Base-by-base conservation (phyloP, 305 asterid genomes). In the Solanum hybrid region DNA sequence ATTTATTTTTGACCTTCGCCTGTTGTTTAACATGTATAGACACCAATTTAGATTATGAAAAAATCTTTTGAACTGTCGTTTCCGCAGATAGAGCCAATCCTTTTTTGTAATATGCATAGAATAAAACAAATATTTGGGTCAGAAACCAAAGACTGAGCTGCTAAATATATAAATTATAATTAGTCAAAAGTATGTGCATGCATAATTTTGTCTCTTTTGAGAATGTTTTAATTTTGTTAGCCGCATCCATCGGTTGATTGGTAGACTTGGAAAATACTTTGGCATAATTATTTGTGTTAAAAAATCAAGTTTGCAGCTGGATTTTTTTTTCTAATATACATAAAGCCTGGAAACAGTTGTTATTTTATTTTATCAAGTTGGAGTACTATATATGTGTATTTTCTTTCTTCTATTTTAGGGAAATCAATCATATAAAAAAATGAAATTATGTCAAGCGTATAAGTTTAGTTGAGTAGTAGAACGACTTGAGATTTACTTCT, bases 241-340 rank as follows among this genome's bases (percentile, higher is more conserved):
- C 82, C 89, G 89, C 89, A 86, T 73, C 64, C 20, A 37, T 37
- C 88, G 80, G 88, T 9, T 69, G 88, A 86, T 86, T 86, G 88
- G 88, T 38, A 86, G 66, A 82, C 38, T 46, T 16, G 73, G 40
- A 46, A 27, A 35, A 56, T 9, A 34, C 29, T 37, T 86, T 66
- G 51, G 56, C 13, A 42, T 60, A 20, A 20, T 34, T 31, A 14
- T 75, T 31, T 60, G 78, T 32, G 22, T 66, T 8, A 34, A 64
- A 66, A 66, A 66, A n/a, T 69, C 27, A 82, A 46, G 31, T 38
- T 16, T 42, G 87, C 72, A 82, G 87, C 73, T 46, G 72, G 87
- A 24, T 7, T 51, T 79, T 32, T 32, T 37, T 38, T n/a, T n/a
- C 85, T 20, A 35, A 29, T 73, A 71, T 29, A 79, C 60, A 9